Evolutionary conservation across 441 rosid species (phyloP).

Genomic region (Populus tomentosa): DNA sequence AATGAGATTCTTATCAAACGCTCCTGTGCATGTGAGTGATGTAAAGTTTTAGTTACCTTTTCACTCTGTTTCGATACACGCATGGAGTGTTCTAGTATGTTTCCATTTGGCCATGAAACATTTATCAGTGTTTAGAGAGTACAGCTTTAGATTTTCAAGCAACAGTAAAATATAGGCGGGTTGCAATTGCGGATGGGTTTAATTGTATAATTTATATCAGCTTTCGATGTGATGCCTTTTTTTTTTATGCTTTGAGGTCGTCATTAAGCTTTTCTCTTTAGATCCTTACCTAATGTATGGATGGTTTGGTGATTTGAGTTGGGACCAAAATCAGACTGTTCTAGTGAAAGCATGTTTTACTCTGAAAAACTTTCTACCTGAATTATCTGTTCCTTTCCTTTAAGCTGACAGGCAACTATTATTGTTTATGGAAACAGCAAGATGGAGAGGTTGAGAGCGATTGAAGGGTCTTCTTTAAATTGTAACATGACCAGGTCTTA

Average conservation of each 20-base stretch:
- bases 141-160: not conserved
- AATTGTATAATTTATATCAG: constrained; percentile 2
- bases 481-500: not conserved
- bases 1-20: constrained; percentile 24
- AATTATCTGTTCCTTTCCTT: not conserved
- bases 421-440: not conserved
- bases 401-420: not conserved
- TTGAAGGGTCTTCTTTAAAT: not conserved
- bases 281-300: not conserved
- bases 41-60: constrained; percentile 11
- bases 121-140: not conserved
- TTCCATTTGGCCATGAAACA: constrained; percentile 5
- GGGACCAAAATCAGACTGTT: not conserved
- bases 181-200: not conserved
- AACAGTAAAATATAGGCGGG: constrained; percentile 7
- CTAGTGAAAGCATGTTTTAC: not conserved
- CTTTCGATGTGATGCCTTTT: not conserved
- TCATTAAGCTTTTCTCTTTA: not conserved
- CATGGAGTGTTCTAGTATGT: not conserved
- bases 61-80: constrained; percentile 18
- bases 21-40: constrained; percentile 16
- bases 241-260: not conserved
- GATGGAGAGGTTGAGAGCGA: not conserved
- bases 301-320: not conserved
- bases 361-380: not conserved